Base-by-base conservation (phyloP, 352 stramenopile species). In the Blastocystis sp. region DNA sequence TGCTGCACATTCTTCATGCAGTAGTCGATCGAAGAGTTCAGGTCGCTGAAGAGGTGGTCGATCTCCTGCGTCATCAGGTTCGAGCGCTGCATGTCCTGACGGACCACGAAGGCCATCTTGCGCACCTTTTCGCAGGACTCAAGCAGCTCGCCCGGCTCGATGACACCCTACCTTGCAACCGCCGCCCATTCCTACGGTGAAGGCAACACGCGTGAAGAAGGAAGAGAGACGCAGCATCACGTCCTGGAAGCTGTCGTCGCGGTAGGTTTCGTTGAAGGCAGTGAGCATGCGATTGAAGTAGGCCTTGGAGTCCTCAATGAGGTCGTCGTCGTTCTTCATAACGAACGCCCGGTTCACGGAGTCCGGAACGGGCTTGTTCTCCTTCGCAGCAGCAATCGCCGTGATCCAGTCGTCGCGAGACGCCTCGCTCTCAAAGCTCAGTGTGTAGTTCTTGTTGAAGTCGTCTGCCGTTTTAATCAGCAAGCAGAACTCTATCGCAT, bases 381-480 rank as follows among this genome's bases (percentile, higher is more conserved):
- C 73, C 59, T 84, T 84, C 16, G 73, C 73, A 24, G 73, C 73
- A 0, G 42, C 16, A 46, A 84, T 76, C 4, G 73, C 73, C 24
- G 69, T 73, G 11, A 84, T 84, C 73, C 73, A 84, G 9, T 84
- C 54, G 18, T 84, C 54, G 24, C 73, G 27, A 34, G 27, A 40
- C 44, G 78, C 73, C 3, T 84, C 59, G 75, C 36, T 84, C 11
- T 69, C 59, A 36, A 73, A 69, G 8, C 59, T 73, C 16, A 84
- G 42, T 9, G 59, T 84, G 59, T 73, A 84, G 40, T 84, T 53
- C 73, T 84, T 84, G 24, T 73, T 73, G 49, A 84, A 84, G 44
- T 84, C 73, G 16, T 84, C 73, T 29, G 40, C 59, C 8, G 73
- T 84, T 57, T 69, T 84, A 14, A 84, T 44, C 21, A 73, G 29